phyloP scores from a whole-genome alignment of 495 filamentous ascomycete genomes.

The Lophium mytilinum region DNA sequence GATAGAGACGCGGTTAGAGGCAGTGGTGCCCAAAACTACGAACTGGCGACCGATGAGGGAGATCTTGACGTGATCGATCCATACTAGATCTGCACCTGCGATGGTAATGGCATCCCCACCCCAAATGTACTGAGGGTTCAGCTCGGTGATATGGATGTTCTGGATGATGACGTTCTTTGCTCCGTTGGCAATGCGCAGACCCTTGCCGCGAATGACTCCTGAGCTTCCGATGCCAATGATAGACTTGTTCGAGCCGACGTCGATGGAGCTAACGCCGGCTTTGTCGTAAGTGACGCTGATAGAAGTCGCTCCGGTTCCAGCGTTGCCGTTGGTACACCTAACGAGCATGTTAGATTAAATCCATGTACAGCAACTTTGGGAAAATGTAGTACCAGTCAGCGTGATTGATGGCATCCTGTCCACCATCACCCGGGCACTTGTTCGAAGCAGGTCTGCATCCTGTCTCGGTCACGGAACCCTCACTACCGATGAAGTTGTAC shows the following conservation, averaged over 20 bases:
- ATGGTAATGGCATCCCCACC: slow-evolving; percentile 36
- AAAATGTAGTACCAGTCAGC: slow-evolving; percentile 13
- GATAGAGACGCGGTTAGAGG: slow-evolving; percentile 39
- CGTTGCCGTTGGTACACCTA: background rate
- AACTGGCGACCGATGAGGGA: slow-evolving; percentile 4
- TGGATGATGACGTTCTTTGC: slow-evolving; percentile 35
- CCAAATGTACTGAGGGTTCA: slow-evolving; percentile 38
- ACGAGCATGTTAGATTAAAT: background rate
- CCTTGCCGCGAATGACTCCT: slow-evolving; percentile 36
- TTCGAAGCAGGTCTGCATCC: slow-evolving; percentile 10
- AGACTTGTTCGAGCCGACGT: slow-evolving; percentile 33
- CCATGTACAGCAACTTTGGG: background rate
- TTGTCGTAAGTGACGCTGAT: slow-evolving; percentile 31
- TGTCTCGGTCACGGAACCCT: slow-evolving; percentile 34
- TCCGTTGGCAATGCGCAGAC: slow-evolving; percentile 34
- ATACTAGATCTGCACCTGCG: slow-evolving; percentile 30
- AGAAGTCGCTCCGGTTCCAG: background rate
- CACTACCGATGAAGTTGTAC: slow-evolving; percentile 30
- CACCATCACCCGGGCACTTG: slow-evolving; percentile 25
- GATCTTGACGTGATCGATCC: slow-evolving; percentile 37
- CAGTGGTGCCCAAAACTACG: slow-evolving; percentile 33
- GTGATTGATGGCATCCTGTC: slow-evolving; percentile 22
- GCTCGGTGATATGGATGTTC: slow-evolving; percentile 25
- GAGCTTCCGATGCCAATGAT: slow-evolving; percentile 29
- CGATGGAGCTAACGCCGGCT: slow-evolving; percentile 29